A percentile compares a stretch with the other conserved stretches of the same genome.
phyloP scores from a whole-genome alignment of 257 asterid species.

The Solanum piurae region DNA sequence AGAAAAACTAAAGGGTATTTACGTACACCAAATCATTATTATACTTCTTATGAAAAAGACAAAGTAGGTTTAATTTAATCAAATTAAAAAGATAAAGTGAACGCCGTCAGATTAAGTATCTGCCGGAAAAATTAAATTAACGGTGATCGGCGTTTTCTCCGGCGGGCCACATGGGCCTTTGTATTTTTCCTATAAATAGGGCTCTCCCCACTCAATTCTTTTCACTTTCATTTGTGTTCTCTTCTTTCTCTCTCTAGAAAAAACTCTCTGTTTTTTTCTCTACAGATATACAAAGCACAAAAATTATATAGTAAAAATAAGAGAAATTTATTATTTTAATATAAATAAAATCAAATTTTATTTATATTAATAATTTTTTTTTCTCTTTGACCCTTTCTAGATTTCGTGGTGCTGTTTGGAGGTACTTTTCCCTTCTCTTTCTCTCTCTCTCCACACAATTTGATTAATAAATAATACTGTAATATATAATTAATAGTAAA shows the following conservation, averaged over 20 bases:
- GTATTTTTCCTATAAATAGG: not conserved
- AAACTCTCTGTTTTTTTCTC: not conserved
- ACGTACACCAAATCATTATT: not conserved
- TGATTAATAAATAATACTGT: not conserved
- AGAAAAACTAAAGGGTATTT: not conserved
- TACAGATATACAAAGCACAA: not conserved
- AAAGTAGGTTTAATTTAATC: not conserved
- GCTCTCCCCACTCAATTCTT: not conserved
- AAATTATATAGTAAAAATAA: not conserved
- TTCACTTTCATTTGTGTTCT: not conserved
- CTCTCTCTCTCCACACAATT: not conserved
- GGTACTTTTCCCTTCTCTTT: not conserved
- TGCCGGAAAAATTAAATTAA: not conserved
- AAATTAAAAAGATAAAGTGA: not conserved
- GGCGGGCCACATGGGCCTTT: not conserved
- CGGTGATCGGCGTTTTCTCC: not conserved
- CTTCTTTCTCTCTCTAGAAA: not conserved
- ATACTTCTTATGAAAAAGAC: not conserved
- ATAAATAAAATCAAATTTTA: not conserved
- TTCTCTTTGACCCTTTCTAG: not conserved
- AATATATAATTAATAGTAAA: not conserved
- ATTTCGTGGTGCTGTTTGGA: slow-evolving; percentile 2
- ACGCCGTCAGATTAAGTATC: not conserved
- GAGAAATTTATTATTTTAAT: not conserved
- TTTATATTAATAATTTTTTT: not conserved